Evolutionary conservation across 345 rosid species (phyloP).

Genomic region (Fremontodendron californicum): DNA sequence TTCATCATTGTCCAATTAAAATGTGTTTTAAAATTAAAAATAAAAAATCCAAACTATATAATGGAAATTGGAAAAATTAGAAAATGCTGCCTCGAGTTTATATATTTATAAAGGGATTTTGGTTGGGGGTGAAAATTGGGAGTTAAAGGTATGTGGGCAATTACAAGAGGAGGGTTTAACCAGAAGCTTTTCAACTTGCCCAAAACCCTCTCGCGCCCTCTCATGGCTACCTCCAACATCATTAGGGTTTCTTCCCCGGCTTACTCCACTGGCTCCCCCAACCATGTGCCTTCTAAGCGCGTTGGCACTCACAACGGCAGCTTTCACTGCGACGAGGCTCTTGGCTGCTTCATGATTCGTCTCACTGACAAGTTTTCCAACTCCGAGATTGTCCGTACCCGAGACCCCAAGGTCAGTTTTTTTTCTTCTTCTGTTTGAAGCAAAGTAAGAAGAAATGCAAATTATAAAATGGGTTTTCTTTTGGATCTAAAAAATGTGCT

Average conservation of each 20-base stretch:
- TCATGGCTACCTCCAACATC: conserved; percentile 25
- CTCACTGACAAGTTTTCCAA: conserved; percentile 70
- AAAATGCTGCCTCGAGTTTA: background rate
- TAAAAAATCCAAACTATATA: no score
- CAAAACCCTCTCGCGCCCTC: conserved; percentile 22
- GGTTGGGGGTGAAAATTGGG: no score
- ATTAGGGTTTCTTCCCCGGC: no score
- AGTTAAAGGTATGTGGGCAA: background rate
- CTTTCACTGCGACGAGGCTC: conserved; percentile 98
- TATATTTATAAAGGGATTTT: background rate
- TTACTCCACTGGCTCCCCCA: conserved; percentile 44
- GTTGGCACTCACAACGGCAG: conserved; percentile 95
- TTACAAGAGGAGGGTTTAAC: background rate
- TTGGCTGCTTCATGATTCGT: conserved; percentile 98
- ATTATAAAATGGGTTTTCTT: background rate
- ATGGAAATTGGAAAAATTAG: no score
- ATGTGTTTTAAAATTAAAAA: no score
- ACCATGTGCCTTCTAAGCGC: conserved; percentile 41
- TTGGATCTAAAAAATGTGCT: background rate
- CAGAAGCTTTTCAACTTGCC: background rate
- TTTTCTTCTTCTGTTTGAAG: no score
- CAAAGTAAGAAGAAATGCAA: background rate
- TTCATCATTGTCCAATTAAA: no score
- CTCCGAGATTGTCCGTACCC: conserved; percentile 73
- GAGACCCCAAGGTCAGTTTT: conserved; percentile 71